Evolutionary conservation across 345 rosid species (phyloP).

Genomic region (Reutealis trisperma): DNA sequence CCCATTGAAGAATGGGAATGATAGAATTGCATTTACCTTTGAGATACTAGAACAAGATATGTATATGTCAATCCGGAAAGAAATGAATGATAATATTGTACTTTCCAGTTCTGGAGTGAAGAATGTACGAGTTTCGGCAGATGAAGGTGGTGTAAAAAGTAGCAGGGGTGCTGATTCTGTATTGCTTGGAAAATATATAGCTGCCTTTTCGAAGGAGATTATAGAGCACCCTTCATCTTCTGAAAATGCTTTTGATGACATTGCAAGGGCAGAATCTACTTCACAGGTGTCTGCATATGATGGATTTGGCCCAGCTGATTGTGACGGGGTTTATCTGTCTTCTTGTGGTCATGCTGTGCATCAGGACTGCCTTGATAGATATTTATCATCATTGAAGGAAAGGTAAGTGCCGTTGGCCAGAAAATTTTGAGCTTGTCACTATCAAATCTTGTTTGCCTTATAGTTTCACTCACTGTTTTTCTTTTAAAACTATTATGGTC

Average conservation of each 20-base stretch:
- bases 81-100: constrained; percentile 31
- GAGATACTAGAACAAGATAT: constrained; percentile 68
- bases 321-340: constrained; percentile 86
- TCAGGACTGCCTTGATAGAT: constrained; percentile 84
- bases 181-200: constrained; percentile 49
- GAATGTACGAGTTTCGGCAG: constrained; percentile 29
- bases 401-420: constrained; percentile 45
- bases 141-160: constrained; percentile 36
- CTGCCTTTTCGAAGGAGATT: constrained; percentile 49
- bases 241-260: constrained; percentile 36
- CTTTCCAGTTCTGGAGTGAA: constrained; percentile 26
- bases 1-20: constrained; percentile 45
- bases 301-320: constrained; percentile 71
- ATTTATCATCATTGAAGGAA: constrained; percentile 78
- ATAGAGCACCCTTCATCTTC: constrained; percentile 44
- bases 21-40: constrained; percentile 34
- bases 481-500: neutral
- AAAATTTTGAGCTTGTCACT: neutral
- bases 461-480: neutral
- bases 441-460: neutral
- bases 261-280: constrained; percentile 32
- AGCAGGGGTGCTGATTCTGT: constrained; percentile 44
- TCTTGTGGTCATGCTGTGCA: constrained; percentile 99
- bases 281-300: constrained; percentile 43
- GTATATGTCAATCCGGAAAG: constrained; percentile 45